Conservation (phyloP, 345 rosid genomes). For the Linum trigynum region DNA sequence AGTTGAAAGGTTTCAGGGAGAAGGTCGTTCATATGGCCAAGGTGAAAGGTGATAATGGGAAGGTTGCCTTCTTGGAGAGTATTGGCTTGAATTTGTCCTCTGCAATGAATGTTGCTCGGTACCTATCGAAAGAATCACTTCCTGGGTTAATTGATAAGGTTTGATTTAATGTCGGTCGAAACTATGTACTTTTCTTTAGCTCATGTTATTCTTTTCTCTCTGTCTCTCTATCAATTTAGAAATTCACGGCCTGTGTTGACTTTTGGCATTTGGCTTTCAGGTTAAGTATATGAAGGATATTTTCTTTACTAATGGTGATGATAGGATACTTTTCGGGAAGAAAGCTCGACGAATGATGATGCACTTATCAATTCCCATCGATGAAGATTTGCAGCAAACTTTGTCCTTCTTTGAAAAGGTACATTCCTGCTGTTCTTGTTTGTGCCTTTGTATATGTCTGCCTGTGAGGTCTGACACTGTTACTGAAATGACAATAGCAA, state of each 20-base stretch:
- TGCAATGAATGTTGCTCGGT: conserved; percentile 62
- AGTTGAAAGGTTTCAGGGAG: conserved; percentile 45
- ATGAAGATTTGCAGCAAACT: conserved; percentile 79
- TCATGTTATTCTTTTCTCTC: background rate
- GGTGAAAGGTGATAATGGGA: conserved; percentile 71
- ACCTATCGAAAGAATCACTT: conserved; percentile 50
- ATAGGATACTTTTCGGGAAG: conserved; percentile 33
- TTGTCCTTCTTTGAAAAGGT: conserved; percentile 93
- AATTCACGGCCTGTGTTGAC: conserved; percentile 16
- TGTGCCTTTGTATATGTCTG: background rate
- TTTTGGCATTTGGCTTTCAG: conserved; percentile 55
- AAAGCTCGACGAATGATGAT: conserved; percentile 68
- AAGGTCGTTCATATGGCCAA: conserved; percentile 57
- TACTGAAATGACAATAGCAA: background rate
- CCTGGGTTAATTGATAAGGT: conserved; percentile 52
- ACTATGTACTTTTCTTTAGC: background rate
- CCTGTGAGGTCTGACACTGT: background rate
- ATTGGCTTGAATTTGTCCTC: conserved; percentile 62
- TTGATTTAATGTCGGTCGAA: background rate
- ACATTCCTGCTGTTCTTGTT: background rate
- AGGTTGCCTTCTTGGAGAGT: conserved; percentile 80
- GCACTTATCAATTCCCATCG: conserved; percentile 59
- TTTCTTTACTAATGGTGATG: conserved; percentile 64
- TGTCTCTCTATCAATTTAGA: background rate
- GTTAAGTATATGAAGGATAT: conserved; percentile 74